These are phyloP conservation scores for Myriosclerotinia curreyana DNA, from an alignment of 2,329 filamentous ascomycete species.

Conservation along the genomic window DNA sequence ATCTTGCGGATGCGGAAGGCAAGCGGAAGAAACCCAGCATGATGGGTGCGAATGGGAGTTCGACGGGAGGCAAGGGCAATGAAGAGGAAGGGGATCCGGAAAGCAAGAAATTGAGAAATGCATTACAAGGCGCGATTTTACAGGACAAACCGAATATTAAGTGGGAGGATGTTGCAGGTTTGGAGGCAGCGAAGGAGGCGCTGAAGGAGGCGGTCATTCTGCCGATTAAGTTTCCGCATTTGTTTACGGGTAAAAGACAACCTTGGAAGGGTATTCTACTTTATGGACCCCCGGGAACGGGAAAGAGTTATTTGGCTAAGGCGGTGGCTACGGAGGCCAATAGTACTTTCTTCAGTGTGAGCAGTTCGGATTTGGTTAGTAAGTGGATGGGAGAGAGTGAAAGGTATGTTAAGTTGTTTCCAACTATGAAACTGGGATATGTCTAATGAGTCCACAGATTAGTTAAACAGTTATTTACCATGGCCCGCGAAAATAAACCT, in stretches of 20 bases:
- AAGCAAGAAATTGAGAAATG: conserved; percentile 89
- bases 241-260: conserved; percentile 94
- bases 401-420: conserved; percentile 55
- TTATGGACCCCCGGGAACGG: conserved; percentile 93
- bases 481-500: conserved; percentile 96
- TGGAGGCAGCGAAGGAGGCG: conserved; percentile 93
- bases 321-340: conserved; percentile 98
- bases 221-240: conserved; percentile 95
- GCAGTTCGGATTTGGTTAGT: conserved; percentile 92
- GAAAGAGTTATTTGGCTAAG: conserved; percentile 96
- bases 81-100: conserved; percentile 77
- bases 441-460: conserved; percentile 44
- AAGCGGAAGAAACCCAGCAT: conserved; percentile 69
- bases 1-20: conserved; percentile 71
- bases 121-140: conserved; percentile 86
- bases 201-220: conserved; percentile 96
- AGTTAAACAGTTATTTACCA: conserved; percentile 94
- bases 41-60: conserved; percentile 69
- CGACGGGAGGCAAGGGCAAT: conserved; percentile 58
- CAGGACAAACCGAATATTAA: conserved; percentile 94
- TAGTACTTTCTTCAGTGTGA: conserved; percentile 98
- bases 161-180: conserved; percentile 96
- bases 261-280: conserved; percentile 98
- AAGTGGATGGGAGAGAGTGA: conserved; percentile 99
- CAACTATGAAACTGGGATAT: neutral